Conservation (phyloP, 2,329 filamentous ascomycete genomes). For the Dryadomyces quercus-mongolicae region DNA sequence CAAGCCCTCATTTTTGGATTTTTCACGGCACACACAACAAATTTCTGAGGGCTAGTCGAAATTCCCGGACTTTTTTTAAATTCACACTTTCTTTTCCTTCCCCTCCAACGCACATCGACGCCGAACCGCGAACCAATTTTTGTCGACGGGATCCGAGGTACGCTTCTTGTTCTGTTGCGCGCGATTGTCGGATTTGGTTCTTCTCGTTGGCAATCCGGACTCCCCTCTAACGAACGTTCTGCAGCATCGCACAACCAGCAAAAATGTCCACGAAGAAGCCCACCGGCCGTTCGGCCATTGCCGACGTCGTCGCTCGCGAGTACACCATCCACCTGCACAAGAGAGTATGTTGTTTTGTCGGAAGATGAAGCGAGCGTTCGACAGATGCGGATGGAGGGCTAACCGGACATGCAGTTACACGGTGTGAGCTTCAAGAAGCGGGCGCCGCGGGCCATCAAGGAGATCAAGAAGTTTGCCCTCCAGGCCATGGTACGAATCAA, state of each 20-base stretch:
- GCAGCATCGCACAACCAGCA: background rate
- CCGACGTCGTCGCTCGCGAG: constrained; percentile 98
- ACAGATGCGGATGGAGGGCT: background rate
- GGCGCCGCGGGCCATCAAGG: constrained; percentile 96
- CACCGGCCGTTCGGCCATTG: constrained; percentile 78
- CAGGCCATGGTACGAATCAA: constrained; percentile 78
- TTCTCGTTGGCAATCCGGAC: background rate
- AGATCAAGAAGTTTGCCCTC: constrained; percentile 90
- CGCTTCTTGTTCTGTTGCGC: background rate
- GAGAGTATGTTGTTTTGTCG: constrained; percentile 57
- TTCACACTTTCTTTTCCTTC: constrained; percentile 3
- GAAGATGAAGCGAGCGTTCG: no score
- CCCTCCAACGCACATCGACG: constrained; percentile 8
- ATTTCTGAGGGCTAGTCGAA: constrained; percentile 9
- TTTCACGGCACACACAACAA: constrained; percentile 8
- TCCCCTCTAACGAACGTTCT: constrained; percentile 1
- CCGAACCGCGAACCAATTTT: constrained; percentile 7
- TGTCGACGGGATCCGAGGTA: constrained; percentile 9
- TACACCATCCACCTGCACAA: constrained; percentile 99
- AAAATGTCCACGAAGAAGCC: constrained; percentile 60
- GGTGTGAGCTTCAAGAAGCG: constrained; percentile 99
- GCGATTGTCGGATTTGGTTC: background rate
- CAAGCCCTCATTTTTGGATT: constrained; percentile 6
- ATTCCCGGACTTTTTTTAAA: constrained; percentile 8
- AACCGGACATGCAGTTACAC: constrained; percentile 55